A percentile compares a stretch with the other conserved stretches of the same genome.
Evolutionary conservation across 2,329 filamentous ascomycete species (phyloP).

Genomic region (Colletotrichum karsti): DNA sequence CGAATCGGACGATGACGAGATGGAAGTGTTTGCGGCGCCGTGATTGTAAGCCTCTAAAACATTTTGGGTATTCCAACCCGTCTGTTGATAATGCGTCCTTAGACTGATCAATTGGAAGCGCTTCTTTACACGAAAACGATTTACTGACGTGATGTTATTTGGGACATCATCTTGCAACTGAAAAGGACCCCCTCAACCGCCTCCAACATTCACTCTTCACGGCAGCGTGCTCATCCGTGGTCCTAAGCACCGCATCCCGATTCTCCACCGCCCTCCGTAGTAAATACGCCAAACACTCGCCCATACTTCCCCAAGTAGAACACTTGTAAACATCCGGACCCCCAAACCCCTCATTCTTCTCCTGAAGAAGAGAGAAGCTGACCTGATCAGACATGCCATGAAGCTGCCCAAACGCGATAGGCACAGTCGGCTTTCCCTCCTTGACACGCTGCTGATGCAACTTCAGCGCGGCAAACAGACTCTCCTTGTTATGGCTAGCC

Average conservation of each 20-base stretch:
- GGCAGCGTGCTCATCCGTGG: constrained; percentile 39
- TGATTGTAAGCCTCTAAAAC: too few relatives aligned
- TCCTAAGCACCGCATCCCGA: constrained; percentile 39
- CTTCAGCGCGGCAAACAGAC: constrained; percentile 49
- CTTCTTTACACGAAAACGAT: too few relatives aligned
- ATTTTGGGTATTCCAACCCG: too few relatives aligned
- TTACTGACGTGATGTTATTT: too few relatives aligned
- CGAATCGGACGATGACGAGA: not conserved
- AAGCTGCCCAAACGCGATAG: constrained; percentile 59
- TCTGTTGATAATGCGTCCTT: too few relatives aligned
- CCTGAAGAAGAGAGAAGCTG: constrained; percentile 55
- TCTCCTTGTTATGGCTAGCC: constrained; percentile 60
- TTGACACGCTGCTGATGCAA: constrained; percentile 52
- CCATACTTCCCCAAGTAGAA: constrained; percentile 47
- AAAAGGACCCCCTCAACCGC: constrained; percentile 36
- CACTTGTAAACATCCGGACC: constrained; percentile 48
- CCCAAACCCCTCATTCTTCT: constrained; percentile 35
- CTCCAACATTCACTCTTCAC: constrained; percentile 39
- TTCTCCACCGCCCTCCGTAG: constrained; percentile 48
- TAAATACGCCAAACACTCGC: constrained; percentile 48
- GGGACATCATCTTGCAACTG: not conserved
- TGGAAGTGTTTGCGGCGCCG: too few relatives aligned
- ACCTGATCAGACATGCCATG: constrained; percentile 68
- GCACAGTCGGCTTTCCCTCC: constrained; percentile 39
- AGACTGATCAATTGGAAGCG: too few relatives aligned